Base-by-base conservation (phyloP, 2,329 filamentous ascomycete species). In the Cordyceps javanica region DNA sequence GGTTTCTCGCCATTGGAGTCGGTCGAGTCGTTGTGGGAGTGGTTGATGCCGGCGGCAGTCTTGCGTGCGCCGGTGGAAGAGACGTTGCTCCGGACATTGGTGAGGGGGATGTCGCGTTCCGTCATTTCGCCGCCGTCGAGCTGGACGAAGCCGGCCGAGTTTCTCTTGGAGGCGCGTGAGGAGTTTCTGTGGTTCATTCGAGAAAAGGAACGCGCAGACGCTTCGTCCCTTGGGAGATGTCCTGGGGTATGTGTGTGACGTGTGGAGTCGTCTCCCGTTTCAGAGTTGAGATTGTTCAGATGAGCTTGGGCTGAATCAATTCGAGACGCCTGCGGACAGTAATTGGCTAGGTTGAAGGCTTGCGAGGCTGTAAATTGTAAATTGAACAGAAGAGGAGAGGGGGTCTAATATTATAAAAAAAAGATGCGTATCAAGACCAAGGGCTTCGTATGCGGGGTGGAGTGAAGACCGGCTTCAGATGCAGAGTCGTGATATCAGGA, bases 1-100 rank as follows among this genome's bases (percentile, higher is more conserved):
- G 68, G 68, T 68, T 83, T 83, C 69, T 83, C 79, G 34, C 34
- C 45, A 61, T 72, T 67, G 26, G 73, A 71, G 58, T 64, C 60
- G 8, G 62, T 62, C 26, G 67, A 66, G 59, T 66, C 69, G n/a
- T 72, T 71, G 57, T 64, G 70, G 57, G 67, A 68, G 59, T 67
- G 64, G 55, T 68, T 62, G 60, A 67, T 72, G 63, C 44, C 44
- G 8, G 76, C 74, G 38, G 38, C 73, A 25, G 72, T 68, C 67
- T 77, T 80, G 60, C 80, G 73, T 54, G 78, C 77, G 44, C 84
- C 82, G 3, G 77, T 80, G 7, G 76, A 77, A 62, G 78, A 82
- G 60, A 74, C 76, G 63, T 76, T 77, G 68, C 80, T 85, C 66
- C 74, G 76, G 62, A 88, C 78, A 46, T 74, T 72, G 14, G 76